These are phyloP conservation scores for Blastobotrys mokoenaii DNA, from an alignment of 805 yeast species.

Conservation along the genomic window DNA sequence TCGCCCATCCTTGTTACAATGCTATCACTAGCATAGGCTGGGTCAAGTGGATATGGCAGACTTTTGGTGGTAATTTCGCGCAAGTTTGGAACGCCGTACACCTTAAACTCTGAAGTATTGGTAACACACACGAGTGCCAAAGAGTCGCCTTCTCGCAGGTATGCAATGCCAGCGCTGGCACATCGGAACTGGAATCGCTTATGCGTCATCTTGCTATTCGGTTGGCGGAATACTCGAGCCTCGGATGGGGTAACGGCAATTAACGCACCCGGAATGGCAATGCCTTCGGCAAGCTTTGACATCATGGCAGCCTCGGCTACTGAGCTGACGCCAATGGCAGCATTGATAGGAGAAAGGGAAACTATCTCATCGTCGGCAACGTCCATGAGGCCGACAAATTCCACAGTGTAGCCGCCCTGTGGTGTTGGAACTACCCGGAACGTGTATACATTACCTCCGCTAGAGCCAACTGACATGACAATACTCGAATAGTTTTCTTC, in stretches of 20 bases:
- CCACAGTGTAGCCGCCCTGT: slow-evolving; percentile 53
- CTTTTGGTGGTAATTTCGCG: slow-evolving; percentile 45
- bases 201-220: slow-evolving; percentile 55
- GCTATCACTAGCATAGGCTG: slow-evolving; percentile 35
- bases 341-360: slow-evolving; percentile 49
- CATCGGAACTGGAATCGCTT: slow-evolving; percentile 48
- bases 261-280: slow-evolving; percentile 52
- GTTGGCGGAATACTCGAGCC: slow-evolving; percentile 52
- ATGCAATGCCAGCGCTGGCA: slow-evolving; percentile 45
- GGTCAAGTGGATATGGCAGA: slow-evolving; percentile 36
- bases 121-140: slow-evolving; percentile 17
- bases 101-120: slow-evolving; percentile 19
- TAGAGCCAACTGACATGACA: slow-evolving; percentile 66
- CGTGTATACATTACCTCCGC: slow-evolving; percentile 57
- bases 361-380: slow-evolving; percentile 46
- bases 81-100: slow-evolving; percentile 51
- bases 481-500: slow-evolving; percentile 68
- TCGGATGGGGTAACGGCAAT: slow-evolving; percentile 50
- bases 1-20: slow-evolving; percentile 36
- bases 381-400: slow-evolving; percentile 39
- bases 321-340: slow-evolving; percentile 54
- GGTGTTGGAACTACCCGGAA: slow-evolving; percentile 58
- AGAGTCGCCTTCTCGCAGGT: slow-evolving; percentile 37
- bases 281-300: slow-evolving; percentile 52
- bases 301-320: slow-evolving; percentile 53